Evolutionary conservation across 768 basidiomycete genomes (phyloP), one percentile per base, ranked within the genome.

Genomic region (Suillus subluteus): DNA sequence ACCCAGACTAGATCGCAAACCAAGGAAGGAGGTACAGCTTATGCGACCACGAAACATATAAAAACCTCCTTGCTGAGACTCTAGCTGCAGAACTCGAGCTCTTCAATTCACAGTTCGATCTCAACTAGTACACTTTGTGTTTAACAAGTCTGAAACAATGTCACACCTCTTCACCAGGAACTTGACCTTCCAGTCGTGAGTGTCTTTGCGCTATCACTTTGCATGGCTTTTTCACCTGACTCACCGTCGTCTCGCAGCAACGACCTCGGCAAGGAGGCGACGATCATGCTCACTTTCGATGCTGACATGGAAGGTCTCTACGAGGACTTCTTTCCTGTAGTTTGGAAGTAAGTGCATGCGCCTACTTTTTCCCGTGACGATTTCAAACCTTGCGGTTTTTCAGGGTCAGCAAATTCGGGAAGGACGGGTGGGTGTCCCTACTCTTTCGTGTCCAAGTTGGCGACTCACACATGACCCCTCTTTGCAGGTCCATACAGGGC

Each of bases 121-220:
- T 35, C 21, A 21, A 35, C 52, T 6, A 46, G 21, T 46, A 50
- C 23, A 54, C 54, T 55, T 12, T 12, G 8, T 11, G 9, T 32
- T 12, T 11, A 11, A 55, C 40, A 26, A 26, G n/a, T 26, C 23
- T 59, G 23, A 16, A 40, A 38, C 56, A 26, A 61, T 41, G 58
- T 6, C 40, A 5, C 23, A 30, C 26, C 0, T 26, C 26, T 61
- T 30, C 40, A 18, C 26, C 58, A 61, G 58, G 18, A 26, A 61
- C 40, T 38, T 58, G 58, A 40, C 38, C 40, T 41, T 61, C 5
- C 26, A 61, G 58, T 18, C 40, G 58, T 30, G 16, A 59, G 58
- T 30, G 16, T 30, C 23, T 18, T 30, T 41, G 58, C 26, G 0
- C 26, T 41, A 12, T 26, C 23, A 2, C 38, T 2, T 4, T 23